Conservation (phyloP, 352 stramenopile genomes). For the Blastocystis hominis region DNA sequence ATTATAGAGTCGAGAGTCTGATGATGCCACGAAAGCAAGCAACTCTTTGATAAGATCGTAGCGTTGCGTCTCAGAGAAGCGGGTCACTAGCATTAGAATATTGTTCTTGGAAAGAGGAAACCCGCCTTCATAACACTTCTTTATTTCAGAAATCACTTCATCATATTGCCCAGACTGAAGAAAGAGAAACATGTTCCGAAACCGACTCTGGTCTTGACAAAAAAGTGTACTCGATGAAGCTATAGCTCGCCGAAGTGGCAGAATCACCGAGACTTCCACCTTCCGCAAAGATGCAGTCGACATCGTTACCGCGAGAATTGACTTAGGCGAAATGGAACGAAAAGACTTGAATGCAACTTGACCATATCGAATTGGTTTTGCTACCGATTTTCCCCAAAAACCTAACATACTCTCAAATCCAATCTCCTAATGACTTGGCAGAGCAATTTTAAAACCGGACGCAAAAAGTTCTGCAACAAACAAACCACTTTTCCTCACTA, state of each 20-base stretch:
- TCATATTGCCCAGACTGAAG: neutral
- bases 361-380: too few species aligned
- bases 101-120: constrained; percentile 6
- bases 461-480: neutral
- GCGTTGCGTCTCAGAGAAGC: neutral
- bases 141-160: neutral
- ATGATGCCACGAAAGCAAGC: neutral
- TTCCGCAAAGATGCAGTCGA: too few species aligned
- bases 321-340: too few species aligned
- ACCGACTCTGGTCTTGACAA: neutral
- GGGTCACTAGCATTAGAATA: constrained; percentile 4
- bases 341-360: too few species aligned
- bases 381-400: neutral
- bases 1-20: neutral
- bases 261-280: too few species aligned
- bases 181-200: constrained; percentile 18
- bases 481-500: constrained; percentile 17
- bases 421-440: neutral
- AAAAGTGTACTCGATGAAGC: neutral
- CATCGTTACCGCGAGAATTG: too few species aligned
- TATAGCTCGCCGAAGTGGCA: neutral
- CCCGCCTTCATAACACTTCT: neutral
- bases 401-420: neutral
- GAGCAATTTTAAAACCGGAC: neutral
- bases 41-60: neutral